Base-by-base conservation (phyloP, 2,329 filamentous ascomycete genomes). In the Diaporthe vaccinii region DNA sequence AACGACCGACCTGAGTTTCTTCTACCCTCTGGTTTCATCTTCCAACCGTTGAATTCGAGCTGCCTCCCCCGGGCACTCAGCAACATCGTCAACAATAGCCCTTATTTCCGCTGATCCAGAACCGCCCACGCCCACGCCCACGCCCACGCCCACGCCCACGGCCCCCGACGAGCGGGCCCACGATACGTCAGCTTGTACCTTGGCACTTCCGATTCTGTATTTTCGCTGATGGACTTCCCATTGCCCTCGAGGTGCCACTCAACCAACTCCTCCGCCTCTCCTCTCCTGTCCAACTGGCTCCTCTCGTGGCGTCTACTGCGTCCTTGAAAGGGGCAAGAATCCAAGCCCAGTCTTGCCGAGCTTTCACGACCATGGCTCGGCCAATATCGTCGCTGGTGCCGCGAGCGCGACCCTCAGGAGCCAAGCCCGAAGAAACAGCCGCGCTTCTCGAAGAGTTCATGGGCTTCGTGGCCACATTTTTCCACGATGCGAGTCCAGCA, bases 391-490 rank as follows among this genome's bases (percentile, higher is more conserved):
- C 72, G 57, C 36, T 71, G 65, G 65, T 41, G 65, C 53, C 55
- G 10, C 67, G 75, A 59, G 34, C 58, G 58, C 75, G 49, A 28
- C 58, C 31, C 51, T 58, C 41, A 59, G 15, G 44, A 69, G 62
- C 39, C 34, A 62, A 65, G n/a, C 22, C 55, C 10, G 68, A 59
- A 39, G 53, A 75, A 53, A 46, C 74, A 36, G 31, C 65, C 74
- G 36, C 31, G 44, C 78, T 80, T 3, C 78, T 81, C 46, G 80
- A 82, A 53, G 78, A 71, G 15, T 79, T 82, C 53, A 77, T 80
- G 77, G 77, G 76, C 55, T 81, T 80, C 77, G 76, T 82, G 62
- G 76, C 79, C 22, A 80, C 80, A 6, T 79, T 82, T 53, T 78
- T 80, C 70, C 79, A 80, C 61, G 57, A 53, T 34, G n/a, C 72